Conservation (phyloP, 2,329 filamentous ascomycete species). For the Exophiala sp. region DNA sequence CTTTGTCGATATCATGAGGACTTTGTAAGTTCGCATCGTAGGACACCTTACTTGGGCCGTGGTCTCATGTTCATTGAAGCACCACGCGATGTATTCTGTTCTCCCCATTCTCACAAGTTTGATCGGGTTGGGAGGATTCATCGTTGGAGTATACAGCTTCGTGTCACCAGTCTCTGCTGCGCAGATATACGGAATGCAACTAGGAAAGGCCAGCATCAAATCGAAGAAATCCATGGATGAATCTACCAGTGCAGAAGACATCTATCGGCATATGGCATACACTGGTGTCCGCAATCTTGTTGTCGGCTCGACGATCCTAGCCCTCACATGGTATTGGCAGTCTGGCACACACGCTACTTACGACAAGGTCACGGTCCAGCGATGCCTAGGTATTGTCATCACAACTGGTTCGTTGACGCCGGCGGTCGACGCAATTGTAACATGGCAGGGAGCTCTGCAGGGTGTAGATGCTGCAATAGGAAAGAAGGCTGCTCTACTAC, state of each 20-base stretch:
- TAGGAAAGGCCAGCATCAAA: neutral
- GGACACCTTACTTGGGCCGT: neutral
- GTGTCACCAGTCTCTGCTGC: constrained; percentile 14
- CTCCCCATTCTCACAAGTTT: constrained; percentile 13
- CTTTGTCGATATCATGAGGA: too few relatives aligned
- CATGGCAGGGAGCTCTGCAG: constrained; percentile 2
- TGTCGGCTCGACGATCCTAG: constrained; percentile 14
- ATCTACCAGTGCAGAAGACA: neutral
- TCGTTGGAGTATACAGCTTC: constrained; percentile 22
- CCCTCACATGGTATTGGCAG: constrained; percentile 20
- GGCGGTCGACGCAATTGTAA: constrained; percentile 17
- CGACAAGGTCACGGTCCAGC: constrained; percentile 7
- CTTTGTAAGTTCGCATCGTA: neutral
- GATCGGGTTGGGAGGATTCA: constrained; percentile 17
- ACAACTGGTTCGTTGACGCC: constrained; percentile 11
- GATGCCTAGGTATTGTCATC: constrained; percentile 22
- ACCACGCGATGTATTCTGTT: neutral
- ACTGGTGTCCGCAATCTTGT: constrained; percentile 22
- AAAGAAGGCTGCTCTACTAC: constrained; percentile 10
- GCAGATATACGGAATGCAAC: constrained; percentile 14
- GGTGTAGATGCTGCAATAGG: constrained; percentile 1
- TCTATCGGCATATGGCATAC: constrained; percentile 4
- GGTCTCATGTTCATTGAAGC: neutral
- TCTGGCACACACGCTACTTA: constrained; percentile 2
- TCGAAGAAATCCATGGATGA: neutral